A percentile compares a stretch with the other conserved stretches of the same genome.
Evolutionary conservation across 2,329 filamentous ascomycete genomes (phyloP).

Genomic region (Trichoderma cornu-damae): DNA sequence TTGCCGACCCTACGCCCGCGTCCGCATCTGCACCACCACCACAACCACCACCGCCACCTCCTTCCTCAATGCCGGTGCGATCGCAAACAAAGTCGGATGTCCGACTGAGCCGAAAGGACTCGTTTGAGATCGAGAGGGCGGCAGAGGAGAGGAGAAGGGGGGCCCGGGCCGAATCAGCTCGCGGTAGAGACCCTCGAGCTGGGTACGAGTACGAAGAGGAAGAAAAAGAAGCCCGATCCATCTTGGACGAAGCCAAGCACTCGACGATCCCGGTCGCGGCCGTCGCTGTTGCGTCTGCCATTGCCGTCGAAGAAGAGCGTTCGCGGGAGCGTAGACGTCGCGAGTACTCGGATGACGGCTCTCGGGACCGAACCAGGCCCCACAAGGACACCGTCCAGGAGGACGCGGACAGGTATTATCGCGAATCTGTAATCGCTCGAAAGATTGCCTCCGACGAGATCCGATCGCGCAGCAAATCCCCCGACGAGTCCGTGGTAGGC

Average conservation of each 20-base stretch:
- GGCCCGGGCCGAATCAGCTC: constrained; percentile 20
- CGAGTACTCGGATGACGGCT: constrained; percentile 32
- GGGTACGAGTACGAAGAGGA: constrained; percentile 34
- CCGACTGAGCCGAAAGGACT: constrained; percentile 47
- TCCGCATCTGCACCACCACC: neutral
- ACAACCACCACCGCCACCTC: constrained; percentile 24
- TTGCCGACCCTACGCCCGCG: constrained; percentile 31
- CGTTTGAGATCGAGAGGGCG: constrained; percentile 41
- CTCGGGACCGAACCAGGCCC: constrained; percentile 30
- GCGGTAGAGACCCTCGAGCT: constrained; percentile 23
- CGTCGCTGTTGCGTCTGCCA: constrained; percentile 44
- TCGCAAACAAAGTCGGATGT: constrained; percentile 25
- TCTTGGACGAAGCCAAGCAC: constrained; percentile 43
- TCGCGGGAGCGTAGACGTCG: constrained; percentile 32
- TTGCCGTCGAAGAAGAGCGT: constrained; percentile 39
- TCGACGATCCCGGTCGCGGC: constrained; percentile 46
- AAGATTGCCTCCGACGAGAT: constrained; percentile 51
- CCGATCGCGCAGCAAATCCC: constrained; percentile 48
- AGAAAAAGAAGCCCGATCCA: constrained; percentile 40
- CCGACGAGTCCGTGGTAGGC: constrained; percentile 50
- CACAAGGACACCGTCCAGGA: constrained; percentile 47
- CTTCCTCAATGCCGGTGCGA: constrained; percentile 19
- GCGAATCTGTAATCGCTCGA: constrained; percentile 49
- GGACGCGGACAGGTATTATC: constrained; percentile 54
- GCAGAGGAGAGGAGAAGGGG: constrained; percentile 30